Evolutionary conservation across 176 grass and related monocot genomes (phyloP).

Genomic region (Neostapfia colusana): DNA sequence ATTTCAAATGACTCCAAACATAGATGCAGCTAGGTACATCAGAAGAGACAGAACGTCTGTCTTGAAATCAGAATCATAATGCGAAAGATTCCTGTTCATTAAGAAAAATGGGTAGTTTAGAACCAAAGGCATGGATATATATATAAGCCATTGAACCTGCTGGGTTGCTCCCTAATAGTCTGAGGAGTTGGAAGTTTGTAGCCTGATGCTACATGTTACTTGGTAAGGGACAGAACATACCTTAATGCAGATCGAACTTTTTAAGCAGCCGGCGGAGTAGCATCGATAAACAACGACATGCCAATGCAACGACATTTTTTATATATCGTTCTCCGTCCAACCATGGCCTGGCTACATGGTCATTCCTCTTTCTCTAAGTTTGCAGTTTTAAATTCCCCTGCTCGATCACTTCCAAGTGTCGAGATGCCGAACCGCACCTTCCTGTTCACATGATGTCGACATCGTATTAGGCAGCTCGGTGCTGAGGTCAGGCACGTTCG

Average conservation of each 20-base stretch:
- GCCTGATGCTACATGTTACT: background rate
- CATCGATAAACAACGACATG: background rate
- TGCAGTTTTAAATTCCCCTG: background rate
- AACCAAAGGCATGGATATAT: background rate
- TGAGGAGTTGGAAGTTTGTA: no score
- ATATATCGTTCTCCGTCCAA: slow-evolving; percentile 36
- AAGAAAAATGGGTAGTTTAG: background rate
- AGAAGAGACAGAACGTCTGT: background rate
- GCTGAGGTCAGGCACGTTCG: slow-evolving; percentile 18
- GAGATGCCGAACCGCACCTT: slow-evolving; percentile 29
- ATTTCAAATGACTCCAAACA: slow-evolving; percentile 10
- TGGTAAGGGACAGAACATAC: slow-evolving; percentile 33
- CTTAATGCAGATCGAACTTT: background rate
- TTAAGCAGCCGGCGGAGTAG: background rate
- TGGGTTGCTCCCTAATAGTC: no score
- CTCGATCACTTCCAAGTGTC: background rate
- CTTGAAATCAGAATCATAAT: background rate
- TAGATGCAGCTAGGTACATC: slow-evolving; percentile 13
- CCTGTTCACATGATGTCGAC: background rate
- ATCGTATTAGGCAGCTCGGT: background rate
- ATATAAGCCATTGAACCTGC: background rate
- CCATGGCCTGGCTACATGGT: slow-evolving; percentile 10
- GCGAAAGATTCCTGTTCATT: slow-evolving; percentile 21
- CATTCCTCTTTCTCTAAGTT: background rate
- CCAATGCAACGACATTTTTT: slow-evolving; percentile 5